Base-by-base conservation (phyloP, 2,329 filamentous ascomycete species). In the Rutstroemia sydowiana region DNA sequence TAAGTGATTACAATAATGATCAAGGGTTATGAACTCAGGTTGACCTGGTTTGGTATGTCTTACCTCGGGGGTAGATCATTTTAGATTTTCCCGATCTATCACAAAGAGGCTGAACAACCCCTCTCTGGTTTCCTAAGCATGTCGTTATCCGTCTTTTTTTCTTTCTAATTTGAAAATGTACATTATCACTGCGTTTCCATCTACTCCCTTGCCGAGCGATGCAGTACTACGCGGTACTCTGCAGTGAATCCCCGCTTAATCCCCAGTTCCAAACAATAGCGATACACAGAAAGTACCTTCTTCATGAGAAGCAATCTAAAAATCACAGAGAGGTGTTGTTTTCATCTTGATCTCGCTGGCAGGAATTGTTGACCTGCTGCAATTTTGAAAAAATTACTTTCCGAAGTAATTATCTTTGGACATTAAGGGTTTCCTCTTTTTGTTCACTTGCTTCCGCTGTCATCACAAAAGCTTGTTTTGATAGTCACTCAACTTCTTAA, bases 171-270 rank as follows among this genome's bases (percentile, higher is more conserved):
- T 45, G 18, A 41, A 41, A 45, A 32, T 26, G n/a, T 26, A 8
- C 23, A 26, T 42, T 45, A 51, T 51, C 26, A 32, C 14, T 16
- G 39, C 34, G 34, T 34, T 51, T 45, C 45, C 37, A 42, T 41
- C 31, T 26, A 21, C 20, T 48, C 44, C 39, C 51, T 44, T 51
- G 51, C 54, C 51, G 37, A 37, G 40, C 21, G 28, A 39, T 44
- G 41, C 30, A 26, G 56, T 57, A 43, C 16, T 34, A 57, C 52
- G 41, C 56, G 56, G 55, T 20, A 42, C 26, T 48, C 13, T 32
- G 39, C 45, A 48, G 34, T 28, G 36, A n/a, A 14, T 30, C 48
- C 41, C 47, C 32, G 18, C 42, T 40, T 18, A 31, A 32, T 31
- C 48, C 26, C 23, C n/a, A 51, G 42, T 46, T 46, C 14, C 39